phyloP scores from a whole-genome alignment of 1,284 basidiomycete genomes.

The Inonotus obliquus region DNA sequence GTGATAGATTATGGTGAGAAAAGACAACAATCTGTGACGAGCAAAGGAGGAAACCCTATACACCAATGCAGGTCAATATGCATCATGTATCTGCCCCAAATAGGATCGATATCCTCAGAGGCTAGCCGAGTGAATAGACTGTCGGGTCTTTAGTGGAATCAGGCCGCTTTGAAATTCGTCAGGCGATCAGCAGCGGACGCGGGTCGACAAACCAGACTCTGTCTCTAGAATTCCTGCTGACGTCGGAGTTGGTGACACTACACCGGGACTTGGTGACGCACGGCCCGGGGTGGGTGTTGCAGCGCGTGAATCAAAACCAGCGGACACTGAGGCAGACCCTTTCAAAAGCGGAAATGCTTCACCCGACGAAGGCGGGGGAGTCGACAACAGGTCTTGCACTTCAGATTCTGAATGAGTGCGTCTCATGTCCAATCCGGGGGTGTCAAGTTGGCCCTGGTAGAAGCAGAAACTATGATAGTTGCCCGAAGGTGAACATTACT shows the following conservation, averaged over 20 bases:
- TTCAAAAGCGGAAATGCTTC: slow-evolving; percentile 6
- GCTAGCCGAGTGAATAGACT: no score
- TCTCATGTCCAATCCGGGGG: slow-evolving; percentile 31
- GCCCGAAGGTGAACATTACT: background rate
- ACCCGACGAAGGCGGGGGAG: slow-evolving; percentile 11
- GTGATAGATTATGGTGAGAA: background rate
- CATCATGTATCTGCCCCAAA: no score
- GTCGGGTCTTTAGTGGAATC: no score
- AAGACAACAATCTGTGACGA: no score
- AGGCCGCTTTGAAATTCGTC: background rate
- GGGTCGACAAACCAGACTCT: background rate
- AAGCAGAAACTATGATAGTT: slow-evolving; percentile 60
- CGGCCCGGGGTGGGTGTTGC: background rate
- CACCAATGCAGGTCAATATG: no score
- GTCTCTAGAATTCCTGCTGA: slow-evolving; percentile 5
- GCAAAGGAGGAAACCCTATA: no score
- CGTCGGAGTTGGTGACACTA: background rate
- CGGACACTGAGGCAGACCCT: background rate
- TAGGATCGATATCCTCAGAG: no score
- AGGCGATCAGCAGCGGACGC: background rate
- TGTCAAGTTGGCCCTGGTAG: slow-evolving; percentile 48
- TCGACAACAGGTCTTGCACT: slow-evolving; percentile 44
- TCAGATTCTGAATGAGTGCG: slow-evolving; percentile 54
- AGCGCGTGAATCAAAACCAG: background rate
- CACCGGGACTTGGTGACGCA: background rate